These are phyloP conservation scores for Rosa hybrid DNA, from an alignment of 331 rosid species.

Conservation along the genomic window DNA sequence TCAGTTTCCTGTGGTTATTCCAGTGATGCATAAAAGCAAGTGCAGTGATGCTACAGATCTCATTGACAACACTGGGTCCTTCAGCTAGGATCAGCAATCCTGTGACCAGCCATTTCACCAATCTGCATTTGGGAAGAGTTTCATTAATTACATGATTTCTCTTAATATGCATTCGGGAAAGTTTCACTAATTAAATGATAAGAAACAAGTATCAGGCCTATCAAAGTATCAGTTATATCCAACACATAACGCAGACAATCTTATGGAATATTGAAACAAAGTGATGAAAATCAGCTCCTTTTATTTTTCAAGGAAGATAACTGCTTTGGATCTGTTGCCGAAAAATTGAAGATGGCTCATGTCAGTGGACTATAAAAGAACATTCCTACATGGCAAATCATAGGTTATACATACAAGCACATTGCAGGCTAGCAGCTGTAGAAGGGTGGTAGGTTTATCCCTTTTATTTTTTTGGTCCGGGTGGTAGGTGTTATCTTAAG, in stretches of 20 bases:
- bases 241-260: not conserved
- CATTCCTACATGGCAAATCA: too few species aligned
- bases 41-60: slow-evolving; percentile 47
- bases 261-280: too few species aligned
- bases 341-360: not conserved
- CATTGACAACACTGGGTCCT: slow-evolving; percentile 91
- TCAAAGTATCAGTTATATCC: not conserved
- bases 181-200: not conserved
- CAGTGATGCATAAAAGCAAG: slow-evolving; percentile 84
- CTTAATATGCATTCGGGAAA: not conserved
- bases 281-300: too few species aligned
- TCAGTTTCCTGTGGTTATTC: slow-evolving; percentile 71
- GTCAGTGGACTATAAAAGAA: too few species aligned
- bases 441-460: too few species aligned
- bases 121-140: slow-evolving; percentile 19
- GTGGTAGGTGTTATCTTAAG: too few species aligned
- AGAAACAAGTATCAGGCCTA: not conserved
- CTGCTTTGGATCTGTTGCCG: not conserved
- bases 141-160: too few species aligned
- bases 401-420: too few species aligned
- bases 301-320: not conserved
- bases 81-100: slow-evolving; percentile 64
- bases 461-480: too few species aligned
- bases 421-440: too few species aligned
- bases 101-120: slow-evolving; percentile 66